Base-by-base conservation (phyloP, 1,284 basidiomycete species). In the Singerocomus rubriflavus region DNA sequence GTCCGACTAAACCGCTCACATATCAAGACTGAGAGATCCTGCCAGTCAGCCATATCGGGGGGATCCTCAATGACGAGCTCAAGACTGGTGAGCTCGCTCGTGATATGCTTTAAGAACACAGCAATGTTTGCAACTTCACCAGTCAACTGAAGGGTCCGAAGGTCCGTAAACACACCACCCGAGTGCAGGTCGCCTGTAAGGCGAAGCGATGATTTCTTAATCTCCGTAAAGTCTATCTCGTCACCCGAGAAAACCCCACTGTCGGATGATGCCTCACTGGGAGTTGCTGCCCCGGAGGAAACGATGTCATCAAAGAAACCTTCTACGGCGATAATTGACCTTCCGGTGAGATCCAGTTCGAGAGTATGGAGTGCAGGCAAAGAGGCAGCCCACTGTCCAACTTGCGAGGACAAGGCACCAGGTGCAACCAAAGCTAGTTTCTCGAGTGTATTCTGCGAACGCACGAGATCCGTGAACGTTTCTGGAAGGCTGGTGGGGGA, bases 61-160 rank as follows among this genome's bases (percentile, higher is more conserved):
- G 87, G 85, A 59, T 89, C 87, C 56, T 89, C 87, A 55, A 90
- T 82, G 60, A 82, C 72, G 36, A 90, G 76, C 48, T 89, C 86
- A 52, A 90, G 74, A 45, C 78, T 75, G 25, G 73, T 70, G 57
- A 90, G 68, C 31, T 78, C 73, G 61, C 77, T 80, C 14, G 78
- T 74, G 58, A 90, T 66, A 60, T 87, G 84, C 56, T 76, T 80
- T 54, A 89, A 66, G 71, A 90, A 90, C 14, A 80, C 80, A 5
- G 79, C 77, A 47, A 88, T 78, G 64, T 82, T 85, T 8, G 77
- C 73, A 6, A 78, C 80, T 53, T 84, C 82, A 49, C 87, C 87
- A 3, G 81, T 84, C 33, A 90, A 73, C 38, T 81, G 79, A 44
- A 90, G 71, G 54, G 75, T 78, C 44, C 73, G 76, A 58, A 90